phyloP scores from a whole-genome alignment of 768 basidiomycete genomes.

The Cyclocybe cylindracea region DNA sequence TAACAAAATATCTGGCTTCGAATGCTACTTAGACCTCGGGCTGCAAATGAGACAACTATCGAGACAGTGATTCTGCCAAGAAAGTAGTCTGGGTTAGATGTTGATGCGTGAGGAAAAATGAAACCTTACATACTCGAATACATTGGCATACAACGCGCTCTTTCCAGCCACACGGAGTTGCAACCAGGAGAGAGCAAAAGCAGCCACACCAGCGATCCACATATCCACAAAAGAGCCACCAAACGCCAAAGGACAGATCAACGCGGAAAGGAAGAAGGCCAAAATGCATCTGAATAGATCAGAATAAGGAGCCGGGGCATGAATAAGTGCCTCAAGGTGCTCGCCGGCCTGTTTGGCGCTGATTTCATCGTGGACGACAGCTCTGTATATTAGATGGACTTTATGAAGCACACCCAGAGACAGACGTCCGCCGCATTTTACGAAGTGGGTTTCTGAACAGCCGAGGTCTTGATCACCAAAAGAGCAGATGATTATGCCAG shows the following conservation, averaged over 20 bases:
- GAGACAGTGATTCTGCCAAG: constrained; percentile 72
- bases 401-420: constrained; percentile 84
- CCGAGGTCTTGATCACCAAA: constrained; percentile 91
- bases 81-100: background rate
- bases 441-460: constrained; percentile 86
- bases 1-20: constrained; percentile 83
- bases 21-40: constrained; percentile 83
- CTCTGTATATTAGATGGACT: constrained; percentile 82
- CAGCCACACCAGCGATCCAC: constrained; percentile 75
- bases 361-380: constrained; percentile 90
- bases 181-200: constrained; percentile 65
- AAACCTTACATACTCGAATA: constrained; percentile 74
- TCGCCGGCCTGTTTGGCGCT: constrained; percentile 76
- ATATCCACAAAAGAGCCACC: constrained; percentile 85
- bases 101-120: background rate
- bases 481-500: constrained; percentile 80
- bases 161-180: constrained; percentile 75
- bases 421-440: constrained; percentile 76
- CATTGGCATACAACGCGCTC: constrained; percentile 83
- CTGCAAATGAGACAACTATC: constrained; percentile 77
- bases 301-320: constrained; percentile 64
- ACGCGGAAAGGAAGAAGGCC: constrained; percentile 67
- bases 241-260: constrained; percentile 86
- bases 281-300: constrained; percentile 62
- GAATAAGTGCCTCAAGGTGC: constrained; percentile 63